These are phyloP conservation scores for Cadophora sp. DNA, from an alignment of 2,329 filamentous ascomycete species.

Conservation along the genomic window DNA sequence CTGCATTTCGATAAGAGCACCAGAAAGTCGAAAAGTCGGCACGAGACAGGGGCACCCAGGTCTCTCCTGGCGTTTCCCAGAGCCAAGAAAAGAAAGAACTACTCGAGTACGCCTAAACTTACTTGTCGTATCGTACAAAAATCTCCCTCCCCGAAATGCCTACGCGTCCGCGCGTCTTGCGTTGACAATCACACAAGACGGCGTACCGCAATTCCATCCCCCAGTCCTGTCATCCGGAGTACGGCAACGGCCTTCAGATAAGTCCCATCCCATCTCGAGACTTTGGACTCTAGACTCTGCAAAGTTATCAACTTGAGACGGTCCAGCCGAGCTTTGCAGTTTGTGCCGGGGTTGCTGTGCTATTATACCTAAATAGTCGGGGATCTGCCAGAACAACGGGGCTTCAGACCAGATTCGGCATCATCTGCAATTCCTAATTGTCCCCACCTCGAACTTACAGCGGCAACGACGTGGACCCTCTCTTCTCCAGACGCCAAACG, in stretches of 20 bases:
- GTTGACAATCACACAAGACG: not conserved
- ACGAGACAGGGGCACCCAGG: constrained; percentile 9
- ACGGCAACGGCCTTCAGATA: constrained; percentile 1
- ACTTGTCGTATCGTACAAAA: constrained; percentile 13
- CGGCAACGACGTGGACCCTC: constrained; percentile 8
- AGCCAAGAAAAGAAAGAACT: not conserved
- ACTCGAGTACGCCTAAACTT: not conserved
- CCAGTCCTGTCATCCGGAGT: not conserved
- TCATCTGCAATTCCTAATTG: not conserved
- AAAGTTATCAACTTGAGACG: constrained; percentile 1
- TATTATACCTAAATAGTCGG: constrained; percentile 14
- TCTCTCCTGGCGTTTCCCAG: not conserved
- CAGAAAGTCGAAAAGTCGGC: constrained; percentile 2
- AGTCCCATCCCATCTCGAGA: not conserved
- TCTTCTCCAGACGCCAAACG: constrained; percentile 8
- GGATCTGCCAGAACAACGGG: constrained; percentile 2
- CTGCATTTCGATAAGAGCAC: constrained; percentile 3
- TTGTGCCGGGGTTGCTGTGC: constrained; percentile 4
- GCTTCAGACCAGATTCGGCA: not conserved
- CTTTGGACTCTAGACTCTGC: not conserved
- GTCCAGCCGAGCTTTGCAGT: constrained; percentile 7
- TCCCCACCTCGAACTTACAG: constrained; percentile 13
- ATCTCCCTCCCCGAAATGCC: not conserved
- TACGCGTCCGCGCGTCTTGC: constrained; percentile 5
- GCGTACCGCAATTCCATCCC: not conserved